These are phyloP conservation scores for Podaxis sp. DNA, from an alignment of 768 basidiomycete genomes.

Conservation along the genomic window DNA sequence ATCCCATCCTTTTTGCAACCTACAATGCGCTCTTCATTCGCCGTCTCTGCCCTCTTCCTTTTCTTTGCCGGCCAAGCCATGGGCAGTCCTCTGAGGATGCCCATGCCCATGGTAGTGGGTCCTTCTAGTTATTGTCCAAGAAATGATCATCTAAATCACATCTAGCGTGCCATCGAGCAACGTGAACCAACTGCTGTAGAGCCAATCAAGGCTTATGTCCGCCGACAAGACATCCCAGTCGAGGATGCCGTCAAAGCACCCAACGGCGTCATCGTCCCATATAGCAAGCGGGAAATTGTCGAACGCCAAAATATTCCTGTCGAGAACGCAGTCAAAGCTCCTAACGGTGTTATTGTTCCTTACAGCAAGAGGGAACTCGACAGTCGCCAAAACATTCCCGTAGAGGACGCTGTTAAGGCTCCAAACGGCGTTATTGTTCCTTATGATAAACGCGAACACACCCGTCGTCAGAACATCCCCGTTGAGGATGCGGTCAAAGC, in stretches of 20 bases:
- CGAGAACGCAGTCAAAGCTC: conserved; percentile 22
- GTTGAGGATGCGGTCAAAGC: conserved; percentile 29
- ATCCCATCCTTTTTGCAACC: conserved; percentile 14
- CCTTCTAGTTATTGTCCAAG: neutral
- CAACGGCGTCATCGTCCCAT: conserved; percentile 20
- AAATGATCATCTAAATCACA: neutral
- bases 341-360: conserved; percentile 17
- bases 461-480: conserved; percentile 26
- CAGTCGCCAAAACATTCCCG: conserved; percentile 19
- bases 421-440: conserved; percentile 36
- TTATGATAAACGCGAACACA: conserved; percentile 36
- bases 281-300: conserved; percentile 9
- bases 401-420: conserved; percentile 24
- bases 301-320: conserved; percentile 21
- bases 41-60: conserved; percentile 40
- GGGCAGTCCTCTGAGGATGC: conserved; percentile 35
- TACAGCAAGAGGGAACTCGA: conserved; percentile 17
- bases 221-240: conserved; percentile 21
- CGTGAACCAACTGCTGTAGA: conserved; percentile 14
- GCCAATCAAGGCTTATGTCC: conserved; percentile 22
- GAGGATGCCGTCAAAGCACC: conserved; percentile 24
- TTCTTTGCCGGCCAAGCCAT: conserved; percentile 45
- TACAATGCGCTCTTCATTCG: conserved; percentile 46
- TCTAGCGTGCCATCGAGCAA: conserved; percentile 22
- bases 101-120: conserved; percentile 43